Base-by-base conservation (phyloP, 2,329 filamentous ascomycete genomes). In the Colletotrichum cordylinicola region DNA sequence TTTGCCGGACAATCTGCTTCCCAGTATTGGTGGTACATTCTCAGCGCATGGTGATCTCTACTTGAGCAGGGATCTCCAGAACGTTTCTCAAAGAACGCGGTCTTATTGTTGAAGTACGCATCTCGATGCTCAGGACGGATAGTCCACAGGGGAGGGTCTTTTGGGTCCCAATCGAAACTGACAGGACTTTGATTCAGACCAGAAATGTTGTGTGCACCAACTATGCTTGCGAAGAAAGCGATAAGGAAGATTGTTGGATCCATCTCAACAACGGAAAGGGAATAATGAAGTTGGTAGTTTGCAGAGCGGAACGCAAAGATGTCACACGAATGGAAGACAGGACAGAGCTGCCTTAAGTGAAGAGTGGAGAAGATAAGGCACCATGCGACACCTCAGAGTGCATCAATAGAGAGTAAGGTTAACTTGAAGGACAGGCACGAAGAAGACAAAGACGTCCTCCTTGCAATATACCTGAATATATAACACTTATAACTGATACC, bases 21-120 rank as follows among this genome's bases (percentile, higher is more conserved):
- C 15, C 9, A 29, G 67, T 62, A 70, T n/a, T 70, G 8, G 16
- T 62, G n/a, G 55, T 70, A 64, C 33, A 70, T 56, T 8, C n/a
- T 70, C 7, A 52, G 43, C 8, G 67, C 33, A 21, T 35, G n/a
- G 33, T 16, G 7, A 24, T 70, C 56, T 24, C 21, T 16, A 27
- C 24, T 52, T 8, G 39, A 24, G 55, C 56, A 70, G 18, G 56
- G 67, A 12, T 64, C 37, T 12, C 27, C 52, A n/a, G 56, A 8
- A 16, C n/a, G 31, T 24, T 27, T 29, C 18, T 68, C 8, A 7
- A 68, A 9, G 15, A 56, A 58, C n/a, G 66, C 48, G 8, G 48
- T 39, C 66, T 37, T 58, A 29, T 58, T 58, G 7, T 31, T 5
- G 31, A 58, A 6, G 18, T n/a, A 43, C 12, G 13, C 21, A 4